Base-by-base conservation (phyloP, 2,329 filamentous ascomycete genomes). In the Didymella lethalis region DNA sequence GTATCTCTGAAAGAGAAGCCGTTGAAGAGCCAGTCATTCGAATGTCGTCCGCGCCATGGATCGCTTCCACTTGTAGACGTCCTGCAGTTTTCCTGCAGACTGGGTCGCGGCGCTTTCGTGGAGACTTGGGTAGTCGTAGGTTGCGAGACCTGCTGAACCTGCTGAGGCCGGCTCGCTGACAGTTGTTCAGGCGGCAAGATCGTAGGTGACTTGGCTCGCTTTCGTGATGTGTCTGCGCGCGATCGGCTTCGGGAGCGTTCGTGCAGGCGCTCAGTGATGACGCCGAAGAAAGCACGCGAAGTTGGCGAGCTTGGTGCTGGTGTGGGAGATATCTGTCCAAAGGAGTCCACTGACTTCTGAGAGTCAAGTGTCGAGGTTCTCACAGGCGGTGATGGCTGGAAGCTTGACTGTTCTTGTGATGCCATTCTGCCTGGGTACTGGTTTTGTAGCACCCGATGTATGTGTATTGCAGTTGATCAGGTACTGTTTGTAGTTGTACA, bases 21-120 rank as follows among this genome's bases (percentile, higher is more conserved):
- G 41, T 71, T 71, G 55, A 78, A 78, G 4, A 78, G 64, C 76
- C 76, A 78, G 8, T 72, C 71, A 54, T 78, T 78, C 25, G 75
- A 75, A 59, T 78, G 76, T 7, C 76, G 69, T 50, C 74, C 74
- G 10, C 67, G 64, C 75, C 75, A 77, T 55, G 70, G 67, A 56
- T 77, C 72, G 59, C 71, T 73, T 46, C 68, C 69, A 47, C 62
- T 64, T 4, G 72, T 74, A 61, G 69, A 70, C 28, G 68, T 61
- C 48, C 75, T 63, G 12, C 64, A 58, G 4, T 65, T 44, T 12
- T 59, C 55, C n/a, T 71, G 66, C 11, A 72, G 54, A 49, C 65
- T 68, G 4, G 72, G 69, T 53, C 70, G 62, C 23, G 52, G 34
- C 3, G 63, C 45, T 40, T 72, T 71, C 16, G 69, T 70, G 2